Conservation (phyloP, 768 basidiomycete species). For the Tulasnella sp. region DNA sequence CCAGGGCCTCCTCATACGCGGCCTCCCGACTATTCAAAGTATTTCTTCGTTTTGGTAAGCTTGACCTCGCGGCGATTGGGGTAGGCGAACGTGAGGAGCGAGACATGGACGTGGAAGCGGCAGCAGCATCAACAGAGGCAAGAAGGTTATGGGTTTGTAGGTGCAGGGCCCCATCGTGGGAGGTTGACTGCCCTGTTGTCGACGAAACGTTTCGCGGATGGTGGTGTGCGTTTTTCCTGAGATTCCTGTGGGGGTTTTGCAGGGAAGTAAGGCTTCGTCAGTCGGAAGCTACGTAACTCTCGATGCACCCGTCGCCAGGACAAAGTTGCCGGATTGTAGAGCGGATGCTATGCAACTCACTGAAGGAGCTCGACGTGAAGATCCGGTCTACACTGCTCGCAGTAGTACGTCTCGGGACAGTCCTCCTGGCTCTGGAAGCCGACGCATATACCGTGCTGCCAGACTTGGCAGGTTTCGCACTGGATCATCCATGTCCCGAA, state of each 20-base stretch:
- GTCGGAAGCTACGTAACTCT: not conserved
- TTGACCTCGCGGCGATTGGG: slow-evolving; percentile 32
- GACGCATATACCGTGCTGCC: slow-evolving; percentile 98
- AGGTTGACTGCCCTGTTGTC: not conserved
- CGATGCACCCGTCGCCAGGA: not conserved
- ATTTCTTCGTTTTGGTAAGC: slow-evolving; percentile 65
- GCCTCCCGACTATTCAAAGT: slow-evolving; percentile 98
- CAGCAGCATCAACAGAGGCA: slow-evolving; percentile 1
- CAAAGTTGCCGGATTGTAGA: slow-evolving; percentile 1
- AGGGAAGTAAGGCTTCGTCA: slow-evolving; percentile 12
- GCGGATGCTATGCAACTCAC: not conserved
- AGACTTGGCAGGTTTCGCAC: slow-evolving; percentile 93
- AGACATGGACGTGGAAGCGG: slow-evolving; percentile 19
- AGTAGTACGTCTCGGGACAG: slow-evolving; percentile 77
- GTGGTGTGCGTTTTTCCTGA: slow-evolving; percentile 51
- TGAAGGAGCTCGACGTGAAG: slow-evolving; percentile 63
- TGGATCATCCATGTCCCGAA: slow-evolving; percentile 90
- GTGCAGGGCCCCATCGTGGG: slow-evolving; percentile 6
- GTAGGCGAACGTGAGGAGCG: slow-evolving; percentile 69
- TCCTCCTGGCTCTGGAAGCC: slow-evolving; percentile 73
- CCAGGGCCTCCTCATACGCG: slow-evolving; percentile 27
- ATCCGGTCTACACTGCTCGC: slow-evolving; percentile 86
- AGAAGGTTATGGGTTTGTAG: slow-evolving; percentile 13
- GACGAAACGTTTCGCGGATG: slow-evolving; percentile 15
- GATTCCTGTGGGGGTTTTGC: slow-evolving; percentile 39